Evolutionary conservation across 1,284 basidiomycete genomes (phyloP).

Genomic region (Ganoderma multipileum): DNA sequence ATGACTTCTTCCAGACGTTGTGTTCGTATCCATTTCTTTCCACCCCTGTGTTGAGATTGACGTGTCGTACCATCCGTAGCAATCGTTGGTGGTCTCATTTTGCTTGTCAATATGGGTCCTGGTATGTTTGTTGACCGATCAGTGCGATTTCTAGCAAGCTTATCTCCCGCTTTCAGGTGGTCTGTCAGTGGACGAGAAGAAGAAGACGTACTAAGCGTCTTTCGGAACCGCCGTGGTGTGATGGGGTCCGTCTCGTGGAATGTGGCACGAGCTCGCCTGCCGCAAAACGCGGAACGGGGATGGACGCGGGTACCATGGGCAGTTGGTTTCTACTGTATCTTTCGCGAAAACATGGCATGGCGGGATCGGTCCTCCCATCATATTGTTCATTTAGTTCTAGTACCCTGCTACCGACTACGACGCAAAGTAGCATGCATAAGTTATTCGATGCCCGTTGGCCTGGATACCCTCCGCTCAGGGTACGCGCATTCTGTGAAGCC

Average conservation of each 20-base stretch:
- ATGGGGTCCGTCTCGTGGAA: conserved; percentile 1
- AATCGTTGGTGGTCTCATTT: conserved; percentile 96
- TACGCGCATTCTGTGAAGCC: not conserved
- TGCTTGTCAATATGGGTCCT: conserved; percentile 98
- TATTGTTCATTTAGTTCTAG: conserved; percentile 28
- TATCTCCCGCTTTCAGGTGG: conserved; percentile 63
- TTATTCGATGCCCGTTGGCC: not conserved
- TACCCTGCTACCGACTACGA: conserved; percentile 15
- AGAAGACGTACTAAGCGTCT: conserved; percentile 80
- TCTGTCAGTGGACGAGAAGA: conserved; percentile 98
- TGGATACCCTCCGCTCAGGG: not conserved
- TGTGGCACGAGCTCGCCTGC: conserved; percentile 13
- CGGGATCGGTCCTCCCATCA: conserved; percentile 17
- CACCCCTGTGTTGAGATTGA: conserved; percentile 16
- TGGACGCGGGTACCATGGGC: conserved; percentile 23
- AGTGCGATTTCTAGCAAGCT: conserved; percentile 2
- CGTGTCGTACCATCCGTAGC: conserved; percentile 51
- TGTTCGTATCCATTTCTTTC: conserved; percentile 57
- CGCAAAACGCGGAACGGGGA: conserved; percentile 7
- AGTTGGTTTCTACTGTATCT: conserved; percentile 30
- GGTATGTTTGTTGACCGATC: conserved; percentile 49
- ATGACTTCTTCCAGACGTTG: conserved; percentile 94
- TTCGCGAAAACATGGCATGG: conserved; percentile 25
- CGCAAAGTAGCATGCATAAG: not conserved
- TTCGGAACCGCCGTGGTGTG: not conserved